Base-by-base conservation (phyloP, 371 early-diverging fungal genomes). In the Apophysomyces variabilis region DNA sequence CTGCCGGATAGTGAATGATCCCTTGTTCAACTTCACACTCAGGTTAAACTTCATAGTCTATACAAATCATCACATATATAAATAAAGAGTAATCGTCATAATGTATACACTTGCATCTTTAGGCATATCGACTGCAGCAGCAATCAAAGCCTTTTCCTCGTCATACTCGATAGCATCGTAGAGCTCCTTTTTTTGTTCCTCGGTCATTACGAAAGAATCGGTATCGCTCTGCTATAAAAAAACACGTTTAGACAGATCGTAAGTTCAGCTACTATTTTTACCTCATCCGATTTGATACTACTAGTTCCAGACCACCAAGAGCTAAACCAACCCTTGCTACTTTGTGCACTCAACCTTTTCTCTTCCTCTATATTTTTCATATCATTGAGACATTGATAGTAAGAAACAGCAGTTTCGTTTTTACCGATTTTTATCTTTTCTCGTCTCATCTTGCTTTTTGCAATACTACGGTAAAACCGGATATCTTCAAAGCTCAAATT, bases 131-230 rank as follows among this genome's bases (percentile, higher is more conserved):
- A 90, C 77, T 8, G 86, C 85, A n/a, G 76, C 73, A 1, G 82
- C 77, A 14, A 89, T 72, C 7, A 82, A 81, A 0, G 91, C 89
- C 16, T 88, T 80, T 26, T 90, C 87, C 60, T 95, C 95, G 67
- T 99, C 92, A 74, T 92, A 97, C 66, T 98, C 99, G 68, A 99
- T 96, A 2, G 96, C 93, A 43, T 97, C 92, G 79, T 95, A 96
- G 18, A 99, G 85, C 69, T 95, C 91, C 66, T 93, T 82, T 32
- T 91, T 87, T 65, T 96, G 93, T 44, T 88, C 90, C 36, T 94
- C 94, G 1, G 89, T 87, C 26, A 89, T 79, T 0, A 84, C 78
- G 1, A 86, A 63, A 21, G 54, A 50, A 12, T 80, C 70, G 0
- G 79, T 79, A 11, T 79, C 84, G 18, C 18, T 16, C 66, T 39